Evolutionary conservation across 164 flowering plant genomes (phyloP).

Genomic region (Echeveria elegans): DNA sequence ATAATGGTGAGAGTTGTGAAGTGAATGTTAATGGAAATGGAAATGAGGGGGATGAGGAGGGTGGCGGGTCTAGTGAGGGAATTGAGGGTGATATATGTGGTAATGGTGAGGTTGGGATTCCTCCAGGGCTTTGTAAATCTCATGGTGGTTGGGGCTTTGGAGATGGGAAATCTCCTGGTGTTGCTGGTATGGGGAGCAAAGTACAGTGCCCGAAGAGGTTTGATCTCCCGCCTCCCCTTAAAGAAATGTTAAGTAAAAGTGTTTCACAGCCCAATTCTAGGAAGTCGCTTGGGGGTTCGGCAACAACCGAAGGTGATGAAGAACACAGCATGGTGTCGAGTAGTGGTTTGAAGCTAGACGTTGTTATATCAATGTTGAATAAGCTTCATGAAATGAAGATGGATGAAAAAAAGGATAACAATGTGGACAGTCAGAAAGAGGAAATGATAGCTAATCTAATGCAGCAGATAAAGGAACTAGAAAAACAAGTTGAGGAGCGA

Average conservation of each 20-base stretch:
- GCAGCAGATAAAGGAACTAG: conserved; percentile 73
- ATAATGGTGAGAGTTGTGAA: conserved; percentile 12
- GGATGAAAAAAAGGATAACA: conserved; percentile 51
- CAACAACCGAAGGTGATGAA: conserved; percentile 16
- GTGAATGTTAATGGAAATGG: not conserved
- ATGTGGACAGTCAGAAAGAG: conserved; percentile 51
- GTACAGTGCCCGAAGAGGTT: conserved; percentile 77
- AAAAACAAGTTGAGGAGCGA: conserved; percentile 70
- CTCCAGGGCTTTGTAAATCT: conserved; percentile 56
- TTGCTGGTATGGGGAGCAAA: conserved; percentile 39
- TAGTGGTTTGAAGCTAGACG: conserved; percentile 35
- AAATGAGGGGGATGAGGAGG: not conserved
- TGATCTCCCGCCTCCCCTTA: conserved; percentile 73
- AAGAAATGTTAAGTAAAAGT: conserved; percentile 65
- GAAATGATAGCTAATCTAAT: conserved; percentile 51
- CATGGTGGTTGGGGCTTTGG: conserved; percentile 89
- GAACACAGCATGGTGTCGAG: conserved; percentile 29
- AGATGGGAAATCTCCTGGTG: conserved; percentile 39
- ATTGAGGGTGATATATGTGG: conserved; percentile 29
- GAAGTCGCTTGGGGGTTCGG: conserved; percentile 21
- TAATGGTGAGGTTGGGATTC: conserved; percentile 27
- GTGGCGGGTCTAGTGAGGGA: conserved; percentile 14
- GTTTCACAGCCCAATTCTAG: conserved; percentile 64
- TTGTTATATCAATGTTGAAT: conserved; percentile 47
- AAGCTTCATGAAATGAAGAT: conserved; percentile 77